A percentile compares a stretch with the other conserved stretches of the same genome.
phyloP scores from a whole-genome alignment of 2,329 filamentous ascomycete species.

The Pestalotiopsis sp. region DNA sequence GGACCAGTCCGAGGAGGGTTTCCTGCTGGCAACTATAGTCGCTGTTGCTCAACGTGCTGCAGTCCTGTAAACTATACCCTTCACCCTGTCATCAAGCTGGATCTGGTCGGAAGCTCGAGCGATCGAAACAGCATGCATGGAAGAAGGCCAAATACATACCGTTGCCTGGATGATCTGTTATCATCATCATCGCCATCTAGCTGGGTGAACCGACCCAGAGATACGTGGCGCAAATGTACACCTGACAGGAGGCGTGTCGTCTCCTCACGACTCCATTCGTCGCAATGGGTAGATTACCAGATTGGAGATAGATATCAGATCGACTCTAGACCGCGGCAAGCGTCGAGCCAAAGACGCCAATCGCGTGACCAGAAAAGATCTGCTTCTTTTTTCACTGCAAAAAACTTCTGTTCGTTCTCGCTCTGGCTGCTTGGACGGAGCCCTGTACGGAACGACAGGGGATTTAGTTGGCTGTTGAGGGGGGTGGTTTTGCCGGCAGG shows the following conservation, averaged over 20 bases:
- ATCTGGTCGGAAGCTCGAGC: background rate
- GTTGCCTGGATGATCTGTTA: background rate
- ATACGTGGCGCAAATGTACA: background rate
- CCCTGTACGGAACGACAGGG: background rate
- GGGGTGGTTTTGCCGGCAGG: conserved; percentile 3
- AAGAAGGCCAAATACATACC: too few species aligned
- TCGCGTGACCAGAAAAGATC: background rate
- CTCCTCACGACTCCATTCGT: background rate
- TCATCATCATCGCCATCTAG: background rate
- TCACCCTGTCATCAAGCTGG: background rate
- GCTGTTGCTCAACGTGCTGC: background rate
- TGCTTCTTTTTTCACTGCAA: background rate
- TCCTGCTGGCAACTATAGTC: background rate
- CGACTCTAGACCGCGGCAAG: background rate
- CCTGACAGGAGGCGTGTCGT: background rate
- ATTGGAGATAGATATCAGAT: background rate
- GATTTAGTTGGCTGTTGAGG: background rate
- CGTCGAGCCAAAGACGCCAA: background rate
- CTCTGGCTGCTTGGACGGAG: background rate
- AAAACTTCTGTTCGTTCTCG: background rate
- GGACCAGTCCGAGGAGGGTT: background rate
- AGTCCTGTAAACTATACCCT: background rate
- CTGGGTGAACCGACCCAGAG: background rate
- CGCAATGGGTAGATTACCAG: background rate
- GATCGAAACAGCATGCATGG: background rate